Evolutionary conservation across 1,139 yeast species (phyloP).

Genomic region (Yamadazyma sp.): DNA sequence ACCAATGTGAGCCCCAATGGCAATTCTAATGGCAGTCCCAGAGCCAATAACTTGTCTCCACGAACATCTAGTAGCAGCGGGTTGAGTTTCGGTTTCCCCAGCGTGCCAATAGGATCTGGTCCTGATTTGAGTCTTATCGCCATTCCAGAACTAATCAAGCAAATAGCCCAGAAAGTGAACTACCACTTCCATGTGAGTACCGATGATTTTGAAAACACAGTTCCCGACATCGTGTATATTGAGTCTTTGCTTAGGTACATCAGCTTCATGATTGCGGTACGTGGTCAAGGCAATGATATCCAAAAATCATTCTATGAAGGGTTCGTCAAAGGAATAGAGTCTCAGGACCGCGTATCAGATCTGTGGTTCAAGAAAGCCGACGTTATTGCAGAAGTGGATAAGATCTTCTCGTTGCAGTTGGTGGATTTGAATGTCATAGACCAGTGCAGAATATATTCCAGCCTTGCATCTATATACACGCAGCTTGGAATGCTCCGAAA

Average conservation of each 20-base stretch:
- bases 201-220: slow-evolving; percentile 65
- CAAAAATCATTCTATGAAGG: slow-evolving; percentile 40
- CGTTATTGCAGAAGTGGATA: slow-evolving; percentile 52
- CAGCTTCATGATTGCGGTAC: slow-evolving; percentile 57
- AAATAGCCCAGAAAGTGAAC: slow-evolving; percentile 45
- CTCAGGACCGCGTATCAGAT: not conserved
- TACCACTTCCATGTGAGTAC: slow-evolving; percentile 61
- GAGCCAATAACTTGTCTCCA: slow-evolving; percentile 3
- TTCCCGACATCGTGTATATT: slow-evolving; percentile 79
- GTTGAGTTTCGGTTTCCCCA: slow-evolving; percentile 1
- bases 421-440: slow-evolving; percentile 48
- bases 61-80: slow-evolving; percentile 7
- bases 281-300: slow-evolving; percentile 50
- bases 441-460: slow-evolving; percentile 62
- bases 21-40: slow-evolving; percentile 2
- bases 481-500: slow-evolving; percentile 65
- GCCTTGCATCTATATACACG: slow-evolving; percentile 65
- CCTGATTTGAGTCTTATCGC: slow-evolving; percentile 31
- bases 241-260: slow-evolving; percentile 68
- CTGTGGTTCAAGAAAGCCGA: slow-evolving; percentile 34
- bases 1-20: slow-evolving; percentile 2
- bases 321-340: slow-evolving; percentile 16
- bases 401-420: slow-evolving; percentile 38
- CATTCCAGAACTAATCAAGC: slow-evolving; percentile 51
- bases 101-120: slow-evolving; percentile 9